Percentiles rank a stretch among this genome's conserved stretches.
These are phyloP conservation scores for Ormosia emarginata DNA, from an alignment of 306 rosid species.

Conservation along the genomic window DNA sequence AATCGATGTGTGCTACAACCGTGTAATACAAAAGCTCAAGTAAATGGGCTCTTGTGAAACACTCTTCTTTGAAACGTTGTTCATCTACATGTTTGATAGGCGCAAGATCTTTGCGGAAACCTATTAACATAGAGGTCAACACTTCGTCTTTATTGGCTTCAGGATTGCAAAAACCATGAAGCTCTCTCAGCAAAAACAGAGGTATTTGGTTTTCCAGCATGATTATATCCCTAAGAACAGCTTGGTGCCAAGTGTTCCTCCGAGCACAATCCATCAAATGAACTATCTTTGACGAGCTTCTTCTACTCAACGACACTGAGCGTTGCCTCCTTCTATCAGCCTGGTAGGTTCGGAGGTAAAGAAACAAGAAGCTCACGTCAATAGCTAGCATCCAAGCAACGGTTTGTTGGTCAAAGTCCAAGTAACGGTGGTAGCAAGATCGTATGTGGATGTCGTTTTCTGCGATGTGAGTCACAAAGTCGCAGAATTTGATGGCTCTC, in stretches of 20 bases:
- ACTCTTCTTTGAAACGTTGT: background rate
- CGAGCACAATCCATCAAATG: background rate
- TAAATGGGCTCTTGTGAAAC: background rate
- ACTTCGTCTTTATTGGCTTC: background rate
- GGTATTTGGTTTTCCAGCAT: slow-evolving; percentile 21
- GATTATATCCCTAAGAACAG: background rate
- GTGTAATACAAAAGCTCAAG: background rate
- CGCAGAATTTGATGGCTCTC: background rate
- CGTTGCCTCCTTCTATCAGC: background rate
- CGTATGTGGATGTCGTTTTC: background rate
- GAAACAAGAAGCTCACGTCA: background rate
- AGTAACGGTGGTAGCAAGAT: background rate
- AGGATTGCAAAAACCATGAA: background rate
- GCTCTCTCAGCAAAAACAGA: background rate
- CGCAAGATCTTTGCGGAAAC: background rate
- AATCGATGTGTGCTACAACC: background rate
- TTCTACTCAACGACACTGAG: background rate
- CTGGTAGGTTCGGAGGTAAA: background rate
- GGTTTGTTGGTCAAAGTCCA: background rate
- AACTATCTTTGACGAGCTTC: background rate
- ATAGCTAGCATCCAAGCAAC: slow-evolving; percentile 5
- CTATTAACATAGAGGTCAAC: background rate
- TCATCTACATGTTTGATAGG: background rate
- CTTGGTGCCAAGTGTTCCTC: background rate
- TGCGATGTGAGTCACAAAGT: background rate